phyloP scores from a whole-genome alignment of 2,329 filamentous ascomycete species.

The Cylindrodendrum hubeiense region DNA sequence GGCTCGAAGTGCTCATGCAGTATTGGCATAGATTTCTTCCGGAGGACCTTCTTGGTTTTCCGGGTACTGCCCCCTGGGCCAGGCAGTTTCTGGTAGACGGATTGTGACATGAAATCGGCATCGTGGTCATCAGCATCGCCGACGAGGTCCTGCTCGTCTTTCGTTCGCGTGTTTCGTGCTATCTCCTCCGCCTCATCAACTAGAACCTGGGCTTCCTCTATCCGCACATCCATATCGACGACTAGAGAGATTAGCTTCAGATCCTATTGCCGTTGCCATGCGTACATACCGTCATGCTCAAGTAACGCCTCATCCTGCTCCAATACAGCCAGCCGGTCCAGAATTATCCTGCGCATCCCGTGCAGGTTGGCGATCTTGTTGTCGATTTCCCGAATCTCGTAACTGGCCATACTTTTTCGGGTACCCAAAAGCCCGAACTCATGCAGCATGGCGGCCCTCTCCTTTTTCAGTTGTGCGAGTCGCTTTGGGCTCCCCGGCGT shows the following conservation, averaged over 20 bases:
- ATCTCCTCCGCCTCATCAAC: constrained; percentile 70
- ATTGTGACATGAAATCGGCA: constrained; percentile 92
- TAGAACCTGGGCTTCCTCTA: constrained; percentile 72
- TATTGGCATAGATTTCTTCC: constrained; percentile 90
- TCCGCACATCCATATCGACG: constrained; percentile 70
- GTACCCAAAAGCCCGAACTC: constrained; percentile 91
- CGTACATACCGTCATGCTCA: constrained; percentile 83
- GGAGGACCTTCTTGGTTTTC: constrained; percentile 66
- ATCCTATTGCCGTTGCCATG: constrained; percentile 1
- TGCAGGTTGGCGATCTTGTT: constrained; percentile 95
- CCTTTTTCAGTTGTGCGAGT: constrained; percentile 81
- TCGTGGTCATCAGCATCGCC: constrained; percentile 63
- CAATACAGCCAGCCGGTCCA: constrained; percentile 86
- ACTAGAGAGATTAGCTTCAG: constrained; percentile 60
- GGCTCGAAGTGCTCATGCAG: constrained; percentile 95
- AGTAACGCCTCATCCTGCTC: constrained; percentile 92
- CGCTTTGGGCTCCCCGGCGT: constrained; percentile 71
- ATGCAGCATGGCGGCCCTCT: constrained; percentile 84
- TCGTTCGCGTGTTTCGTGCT: constrained; percentile 63
- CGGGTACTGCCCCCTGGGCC: constrained; percentile 60
- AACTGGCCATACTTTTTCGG: constrained; percentile 97
- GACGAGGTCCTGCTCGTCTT: constrained; percentile 66
- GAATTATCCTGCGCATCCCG: constrained; percentile 90
- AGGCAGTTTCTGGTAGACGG: constrained; percentile 94
- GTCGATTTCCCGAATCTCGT: constrained; percentile 96